Conservation (phyloP, 2,329 filamentous ascomycete genomes). For the Thielaviopsis cerberus region DNA sequence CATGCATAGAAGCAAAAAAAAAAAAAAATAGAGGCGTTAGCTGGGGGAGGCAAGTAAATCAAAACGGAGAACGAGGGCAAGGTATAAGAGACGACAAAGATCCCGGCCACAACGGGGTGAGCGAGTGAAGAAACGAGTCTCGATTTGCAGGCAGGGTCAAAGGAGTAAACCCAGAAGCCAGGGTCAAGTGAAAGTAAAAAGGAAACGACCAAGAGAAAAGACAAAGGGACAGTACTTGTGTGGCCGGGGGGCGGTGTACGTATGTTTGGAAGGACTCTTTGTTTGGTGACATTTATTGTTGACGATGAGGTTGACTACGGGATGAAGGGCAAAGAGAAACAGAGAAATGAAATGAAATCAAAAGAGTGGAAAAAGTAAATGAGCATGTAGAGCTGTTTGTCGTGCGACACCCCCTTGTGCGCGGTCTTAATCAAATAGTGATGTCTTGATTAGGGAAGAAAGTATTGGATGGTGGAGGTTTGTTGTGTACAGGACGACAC, state of each 20-base stretch:
- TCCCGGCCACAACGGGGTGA: not conserved
- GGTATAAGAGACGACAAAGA: not conserved
- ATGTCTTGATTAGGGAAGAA: not conserved
- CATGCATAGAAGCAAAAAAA: too few relatives aligned
- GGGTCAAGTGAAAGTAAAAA: not conserved
- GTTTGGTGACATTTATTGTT: too few relatives aligned
- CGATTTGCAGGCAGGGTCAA: not conserved
- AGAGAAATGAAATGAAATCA: too few relatives aligned
- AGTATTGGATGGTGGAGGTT: not conserved
- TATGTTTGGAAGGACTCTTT: too few relatives aligned
- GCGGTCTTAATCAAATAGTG: not conserved
- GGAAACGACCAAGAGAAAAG: not conserved
- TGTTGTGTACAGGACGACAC: not conserved
- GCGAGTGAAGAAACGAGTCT: not conserved
- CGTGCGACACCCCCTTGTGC: not conserved
- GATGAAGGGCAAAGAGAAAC: too few relatives aligned
- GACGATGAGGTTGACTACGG: too few relatives aligned
- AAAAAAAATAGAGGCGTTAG: not conserved
- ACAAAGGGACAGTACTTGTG: not conserved
- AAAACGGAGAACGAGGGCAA: too few relatives aligned
- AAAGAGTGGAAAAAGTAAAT: too few relatives aligned
- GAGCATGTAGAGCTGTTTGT: too few relatives aligned
- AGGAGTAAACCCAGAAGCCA: not conserved
- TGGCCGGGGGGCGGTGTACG: too few relatives aligned
- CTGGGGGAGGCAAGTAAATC: not conserved